Percentiles rank a stretch among this genome's conserved stretches.
phyloP scores from a whole-genome alignment of 179 eudicot genomes.

The Beta corolliflora region DNA sequence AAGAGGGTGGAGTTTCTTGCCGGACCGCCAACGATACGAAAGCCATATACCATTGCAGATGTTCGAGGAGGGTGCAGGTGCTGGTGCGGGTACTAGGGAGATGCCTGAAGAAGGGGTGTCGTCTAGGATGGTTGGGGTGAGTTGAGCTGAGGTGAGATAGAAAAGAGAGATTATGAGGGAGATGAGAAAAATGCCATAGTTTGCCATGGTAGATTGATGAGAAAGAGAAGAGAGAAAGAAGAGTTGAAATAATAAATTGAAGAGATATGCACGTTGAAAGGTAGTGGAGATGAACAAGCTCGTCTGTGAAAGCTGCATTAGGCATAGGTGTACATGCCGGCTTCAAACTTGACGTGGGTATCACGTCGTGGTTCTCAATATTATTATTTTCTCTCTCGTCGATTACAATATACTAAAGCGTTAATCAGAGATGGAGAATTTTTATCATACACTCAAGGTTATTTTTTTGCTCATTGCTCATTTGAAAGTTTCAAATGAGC shows the following conservation, averaged over 20 bases:
- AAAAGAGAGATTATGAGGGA: not conserved
- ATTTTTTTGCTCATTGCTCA: conserved; percentile 9
- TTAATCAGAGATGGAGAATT: too few species aligned
- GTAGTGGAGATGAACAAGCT: conserved; percentile 11
- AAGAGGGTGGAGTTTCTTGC: conserved; percentile 36
- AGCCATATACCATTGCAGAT: conserved; percentile 48
- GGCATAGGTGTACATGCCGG: not conserved
- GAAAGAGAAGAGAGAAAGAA: not conserved
- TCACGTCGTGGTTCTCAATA: not conserved
- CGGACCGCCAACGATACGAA: conserved; percentile 28
- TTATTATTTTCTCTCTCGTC: not conserved
- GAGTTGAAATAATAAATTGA: not conserved
- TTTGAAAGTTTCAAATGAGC: not conserved
- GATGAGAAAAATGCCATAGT: not conserved
- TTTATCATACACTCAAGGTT: conserved; percentile 35
- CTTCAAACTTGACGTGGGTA: not conserved
- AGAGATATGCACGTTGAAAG: not conserved
- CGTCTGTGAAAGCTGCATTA: not conserved
- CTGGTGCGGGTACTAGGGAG: not conserved
- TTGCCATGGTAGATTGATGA: not conserved
- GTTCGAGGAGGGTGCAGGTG: conserved; percentile 40
- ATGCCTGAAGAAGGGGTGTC: not conserved
- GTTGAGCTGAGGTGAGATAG: conserved; percentile 17
- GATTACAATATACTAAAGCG: too few species aligned
- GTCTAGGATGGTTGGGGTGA: not conserved